Conservation (phyloP, 2,329 filamentous ascomycete genomes). For the Didymosphaeria variabile region DNA sequence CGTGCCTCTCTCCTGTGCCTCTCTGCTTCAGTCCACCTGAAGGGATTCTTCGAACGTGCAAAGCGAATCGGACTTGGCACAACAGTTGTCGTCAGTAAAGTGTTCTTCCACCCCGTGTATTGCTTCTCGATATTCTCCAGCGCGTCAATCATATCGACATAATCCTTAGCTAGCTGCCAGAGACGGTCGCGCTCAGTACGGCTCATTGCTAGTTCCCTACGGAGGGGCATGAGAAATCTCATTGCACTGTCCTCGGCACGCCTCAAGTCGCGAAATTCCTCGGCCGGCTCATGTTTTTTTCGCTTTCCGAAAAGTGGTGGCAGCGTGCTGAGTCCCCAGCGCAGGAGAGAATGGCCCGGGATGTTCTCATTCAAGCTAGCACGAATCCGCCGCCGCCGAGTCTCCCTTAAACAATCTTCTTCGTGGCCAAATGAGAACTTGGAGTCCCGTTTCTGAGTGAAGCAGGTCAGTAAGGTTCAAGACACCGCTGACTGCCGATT, state of each 20-base stretch:
- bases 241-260: constrained; percentile 32
- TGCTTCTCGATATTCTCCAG: constrained; percentile 18
- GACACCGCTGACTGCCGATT: not conserved
- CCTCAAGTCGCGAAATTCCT: constrained; percentile 19
- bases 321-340: constrained; percentile 34
- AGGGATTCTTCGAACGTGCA: constrained; percentile 24
- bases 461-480: not conserved
- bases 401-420: constrained; percentile 40
- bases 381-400: constrained; percentile 37
- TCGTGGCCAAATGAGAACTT: constrained; percentile 32
- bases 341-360: constrained; percentile 26
- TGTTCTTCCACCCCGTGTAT: constrained; percentile 28
- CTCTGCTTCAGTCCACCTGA: constrained; percentile 36
- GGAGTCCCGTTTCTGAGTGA: constrained; percentile 21
- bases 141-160: constrained; percentile 27
- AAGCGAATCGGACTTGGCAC: not conserved
- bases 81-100: constrained; percentile 13
- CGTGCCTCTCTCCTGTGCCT: constrained; percentile 22
- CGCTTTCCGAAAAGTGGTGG: constrained; percentile 34
- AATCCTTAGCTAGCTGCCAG: constrained; percentile 28
- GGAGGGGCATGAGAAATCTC: constrained; percentile 30
- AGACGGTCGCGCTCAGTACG: constrained; percentile 27
- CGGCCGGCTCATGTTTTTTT: constrained; percentile 9
- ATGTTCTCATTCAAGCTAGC: constrained; percentile 23
- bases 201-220: constrained; percentile 34